Conservation (phyloP, 305 asterid genomes). For the Vinca major region DNA sequence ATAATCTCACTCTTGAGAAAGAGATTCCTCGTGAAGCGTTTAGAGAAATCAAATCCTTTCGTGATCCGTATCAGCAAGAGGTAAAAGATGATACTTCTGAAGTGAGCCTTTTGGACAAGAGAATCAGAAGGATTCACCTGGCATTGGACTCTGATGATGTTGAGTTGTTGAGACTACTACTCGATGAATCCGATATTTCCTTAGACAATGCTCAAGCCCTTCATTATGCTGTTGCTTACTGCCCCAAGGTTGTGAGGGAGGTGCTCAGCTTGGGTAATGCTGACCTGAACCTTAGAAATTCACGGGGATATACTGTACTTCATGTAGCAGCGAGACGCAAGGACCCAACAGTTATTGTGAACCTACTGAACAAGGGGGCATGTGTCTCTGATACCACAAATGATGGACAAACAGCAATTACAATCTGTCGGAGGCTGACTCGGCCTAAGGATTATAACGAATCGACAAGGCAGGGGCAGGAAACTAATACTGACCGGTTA, state of each 20-base stretch:
- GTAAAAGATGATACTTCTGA: slow-evolving; percentile 25
- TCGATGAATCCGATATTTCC: slow-evolving; percentile 57
- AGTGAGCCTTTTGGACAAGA: slow-evolving; percentile 39
- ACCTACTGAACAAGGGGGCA: slow-evolving; percentile 49
- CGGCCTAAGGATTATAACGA: slow-evolving; percentile 62
- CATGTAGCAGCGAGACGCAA: slow-evolving; percentile 75
- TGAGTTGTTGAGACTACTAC: slow-evolving; percentile 50
- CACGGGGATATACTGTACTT: slow-evolving; percentile 58
- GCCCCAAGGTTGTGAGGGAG: slow-evolving; percentile 54
- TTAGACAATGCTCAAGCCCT: slow-evolving; percentile 58
- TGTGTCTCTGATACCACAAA: slow-evolving; percentile 41
- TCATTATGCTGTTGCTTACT: slow-evolving; percentile 76
- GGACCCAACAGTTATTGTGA: slow-evolving; percentile 51
- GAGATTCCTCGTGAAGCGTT: slow-evolving; percentile 48
- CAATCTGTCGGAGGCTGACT: slow-evolving; percentile 59
- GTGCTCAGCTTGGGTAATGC: slow-evolving; percentile 43
- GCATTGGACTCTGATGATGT: slow-evolving; percentile 76
- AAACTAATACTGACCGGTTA: slow-evolving; percentile 46
- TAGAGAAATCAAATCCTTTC: slow-evolving; percentile 30
- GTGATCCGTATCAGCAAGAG: slow-evolving; percentile 27
- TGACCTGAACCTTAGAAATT: slow-evolving; percentile 51
- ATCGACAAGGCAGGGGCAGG: slow-evolving; percentile 49
- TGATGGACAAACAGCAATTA: slow-evolving; percentile 59
- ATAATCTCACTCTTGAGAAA: slow-evolving; percentile 40
- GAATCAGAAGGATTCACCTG: slow-evolving; percentile 47